These are phyloP conservation scores for Coniochaeta sp. DNA, from an alignment of 2,329 filamentous ascomycete species.

Conservation along the genomic window DNA sequence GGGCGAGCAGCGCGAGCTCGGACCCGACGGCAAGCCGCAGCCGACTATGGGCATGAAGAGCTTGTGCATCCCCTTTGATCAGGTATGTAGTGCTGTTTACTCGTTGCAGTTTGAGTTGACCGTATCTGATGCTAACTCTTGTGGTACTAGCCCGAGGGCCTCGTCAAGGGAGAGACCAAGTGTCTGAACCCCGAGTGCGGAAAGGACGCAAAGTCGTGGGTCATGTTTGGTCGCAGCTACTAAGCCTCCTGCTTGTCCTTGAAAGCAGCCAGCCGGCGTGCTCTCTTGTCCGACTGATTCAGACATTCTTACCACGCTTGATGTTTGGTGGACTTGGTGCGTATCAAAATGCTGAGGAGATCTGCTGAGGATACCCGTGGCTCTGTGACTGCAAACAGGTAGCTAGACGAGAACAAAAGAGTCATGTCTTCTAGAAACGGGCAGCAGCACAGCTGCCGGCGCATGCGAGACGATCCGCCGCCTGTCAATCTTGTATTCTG, in stretches of 20 bases:
- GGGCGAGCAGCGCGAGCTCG: conserved; percentile 37
- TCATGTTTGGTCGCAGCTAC: conserved; percentile 81
- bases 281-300: not conserved
- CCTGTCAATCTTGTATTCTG: not conserved
- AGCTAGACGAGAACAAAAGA: not conserved
- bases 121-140: not conserved
- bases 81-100: conserved; percentile 29
- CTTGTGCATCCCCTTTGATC: conserved; percentile 71
- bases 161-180: conserved; percentile 76
- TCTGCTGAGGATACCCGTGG: not conserved
- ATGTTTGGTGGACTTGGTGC: not conserved
- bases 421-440: not conserved
- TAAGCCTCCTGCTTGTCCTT: conserved; percentile 14
- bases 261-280: not conserved
- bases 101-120: not conserved
- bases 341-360: not conserved
- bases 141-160: conserved; percentile 63
- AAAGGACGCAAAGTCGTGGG: conserved; percentile 72
- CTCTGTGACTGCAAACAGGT: not conserved
- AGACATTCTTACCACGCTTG: not conserved
- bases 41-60: conserved; percentile 58
- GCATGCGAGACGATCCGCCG: not conserved
- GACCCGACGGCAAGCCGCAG: conserved; percentile 28
- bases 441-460: not conserved
- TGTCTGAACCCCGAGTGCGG: conserved; percentile 86